Base-by-base conservation (phyloP, 305 asterid genomes). In the Salvia sclarea region DNA sequence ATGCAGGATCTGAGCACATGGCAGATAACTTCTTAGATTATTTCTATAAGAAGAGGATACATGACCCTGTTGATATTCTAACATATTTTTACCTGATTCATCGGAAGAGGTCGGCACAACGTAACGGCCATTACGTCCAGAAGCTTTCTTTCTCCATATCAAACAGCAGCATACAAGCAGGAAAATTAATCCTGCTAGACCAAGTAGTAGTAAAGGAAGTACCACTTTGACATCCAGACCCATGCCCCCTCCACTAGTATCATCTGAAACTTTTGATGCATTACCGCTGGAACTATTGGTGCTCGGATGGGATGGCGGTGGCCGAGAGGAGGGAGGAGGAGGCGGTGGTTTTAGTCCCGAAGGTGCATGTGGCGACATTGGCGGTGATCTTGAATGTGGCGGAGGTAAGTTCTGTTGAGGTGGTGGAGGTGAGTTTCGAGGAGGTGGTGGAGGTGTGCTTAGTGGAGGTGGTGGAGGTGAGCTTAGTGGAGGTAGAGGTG, bases 61-160 rank as follows among this genome's bases (percentile, higher is more conserved):
- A 37, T 1, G 44, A 53, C 11, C 72, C 41, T 44, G 64, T 37
- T 63, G 25, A 37, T 38, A 66, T 61, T 45, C 56, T 60, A 20
- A 73, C 6, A 44, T 11, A 40, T 14, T 33, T 33, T 67, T 69
- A 86, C 96, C 96, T 79, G 95, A 76, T 67, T 79, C 78, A 14
- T 83, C 83, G 66, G 90, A 82, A 37, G 91, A 75, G 49, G 84
- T 74, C 48, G 96, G 95, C 78, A 89, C 68, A 62, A 85, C 49
- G 71, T 82, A 79, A 40, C 81, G 86, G 24, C 86, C 82, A 40
- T 59, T 79, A 56, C 43, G 73, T 44, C 74, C 83, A 33, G 78
- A 48, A 57, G 77, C 82, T 76, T 70, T 87, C 89, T 83, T 89
- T 48, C 87, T 80, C 83, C 74, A 83, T 82, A 82, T 78, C 24